Evolutionary conservation across 371 early-diverging fungal species (phyloP).

Genomic region (Mucor velutinosus): DNA sequence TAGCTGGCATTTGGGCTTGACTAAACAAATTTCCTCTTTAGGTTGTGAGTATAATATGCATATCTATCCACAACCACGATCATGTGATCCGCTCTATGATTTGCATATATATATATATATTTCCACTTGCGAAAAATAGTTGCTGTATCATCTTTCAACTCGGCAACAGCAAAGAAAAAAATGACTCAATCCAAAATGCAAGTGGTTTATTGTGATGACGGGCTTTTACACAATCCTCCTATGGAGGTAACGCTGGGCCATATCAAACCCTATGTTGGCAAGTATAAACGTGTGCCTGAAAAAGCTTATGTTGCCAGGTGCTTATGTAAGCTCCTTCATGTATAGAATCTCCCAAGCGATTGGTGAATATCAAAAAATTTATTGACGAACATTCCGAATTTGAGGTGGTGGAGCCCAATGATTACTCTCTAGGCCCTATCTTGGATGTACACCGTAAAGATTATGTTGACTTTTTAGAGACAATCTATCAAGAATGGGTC

Average conservation of each 20-base stretch:
- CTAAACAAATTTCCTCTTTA: slow-evolving; percentile 1
- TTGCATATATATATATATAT: neutral
- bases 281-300: neutral
- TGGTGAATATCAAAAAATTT: slow-evolving; percentile 30
- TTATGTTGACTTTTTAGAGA: slow-evolving; percentile 59
- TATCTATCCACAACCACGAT: neutral
- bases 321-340: neutral
- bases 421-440: slow-evolving; percentile 63
- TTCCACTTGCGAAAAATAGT: neutral
- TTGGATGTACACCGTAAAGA: slow-evolving; percentile 59
- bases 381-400: slow-evolving; percentile 35
- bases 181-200: slow-evolving; percentile 31
- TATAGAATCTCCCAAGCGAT: slow-evolving; percentile 45
- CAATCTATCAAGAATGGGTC: slow-evolving; percentile 63
- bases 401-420: slow-evolving; percentile 36
- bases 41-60: neutral
- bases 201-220: slow-evolving; percentile 47
- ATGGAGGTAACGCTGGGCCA: slow-evolving; percentile 43
- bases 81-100: neutral
- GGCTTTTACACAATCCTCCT: slow-evolving; percentile 44
- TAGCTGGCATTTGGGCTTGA: neutral
- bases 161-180: neutral
- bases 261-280: slow-evolving; percentile 40
- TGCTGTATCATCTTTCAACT: neutral
- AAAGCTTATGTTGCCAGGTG: neutral